These are phyloP conservation scores for Tulasnella sp. DNA, from an alignment of 768 basidiomycete genomes.

Conservation along the genomic window DNA sequence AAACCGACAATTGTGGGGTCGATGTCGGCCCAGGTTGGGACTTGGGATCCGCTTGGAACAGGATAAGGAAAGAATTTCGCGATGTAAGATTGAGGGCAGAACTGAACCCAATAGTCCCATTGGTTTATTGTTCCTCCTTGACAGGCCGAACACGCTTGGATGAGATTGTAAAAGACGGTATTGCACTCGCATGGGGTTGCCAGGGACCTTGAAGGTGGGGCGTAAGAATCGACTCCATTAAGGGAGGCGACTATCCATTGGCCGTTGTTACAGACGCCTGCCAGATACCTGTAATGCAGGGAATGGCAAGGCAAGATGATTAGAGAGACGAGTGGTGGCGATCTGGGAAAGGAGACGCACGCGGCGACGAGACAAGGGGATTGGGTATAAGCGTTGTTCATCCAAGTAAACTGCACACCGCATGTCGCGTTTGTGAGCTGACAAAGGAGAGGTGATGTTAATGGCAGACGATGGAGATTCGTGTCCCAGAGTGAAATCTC, in stretches of 20 bases:
- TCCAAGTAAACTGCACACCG: not conserved
- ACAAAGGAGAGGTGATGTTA: not conserved
- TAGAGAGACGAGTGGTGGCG: not conserved
- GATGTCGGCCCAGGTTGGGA: constrained; percentile 3
- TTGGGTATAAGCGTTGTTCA: not conserved
- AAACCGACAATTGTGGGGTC: not conserved
- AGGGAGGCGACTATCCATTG: not conserved
- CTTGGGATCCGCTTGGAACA: not conserved
- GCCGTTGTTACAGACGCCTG: not conserved
- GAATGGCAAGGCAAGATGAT: not conserved
- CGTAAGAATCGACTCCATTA: not conserved
- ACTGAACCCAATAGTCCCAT: not conserved
- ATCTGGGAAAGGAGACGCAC: not conserved
- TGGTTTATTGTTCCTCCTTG: not conserved
- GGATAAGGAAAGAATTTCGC: not conserved
- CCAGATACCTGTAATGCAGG: not conserved
- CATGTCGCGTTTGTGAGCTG: constrained; percentile 2
- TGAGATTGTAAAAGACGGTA: constrained; percentile 7
- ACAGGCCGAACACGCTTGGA: constrained; percentile 3
- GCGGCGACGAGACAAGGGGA: constrained; percentile 3
- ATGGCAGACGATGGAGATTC: not conserved
- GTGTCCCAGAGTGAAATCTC: not conserved
- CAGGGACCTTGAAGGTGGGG: not conserved
- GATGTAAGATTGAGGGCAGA: not conserved
- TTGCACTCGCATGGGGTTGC: constrained; percentile 9